Conservation (phyloP, 1,284 basidiomycete genomes). For the Cystobasidiaceae sp. region DNA sequence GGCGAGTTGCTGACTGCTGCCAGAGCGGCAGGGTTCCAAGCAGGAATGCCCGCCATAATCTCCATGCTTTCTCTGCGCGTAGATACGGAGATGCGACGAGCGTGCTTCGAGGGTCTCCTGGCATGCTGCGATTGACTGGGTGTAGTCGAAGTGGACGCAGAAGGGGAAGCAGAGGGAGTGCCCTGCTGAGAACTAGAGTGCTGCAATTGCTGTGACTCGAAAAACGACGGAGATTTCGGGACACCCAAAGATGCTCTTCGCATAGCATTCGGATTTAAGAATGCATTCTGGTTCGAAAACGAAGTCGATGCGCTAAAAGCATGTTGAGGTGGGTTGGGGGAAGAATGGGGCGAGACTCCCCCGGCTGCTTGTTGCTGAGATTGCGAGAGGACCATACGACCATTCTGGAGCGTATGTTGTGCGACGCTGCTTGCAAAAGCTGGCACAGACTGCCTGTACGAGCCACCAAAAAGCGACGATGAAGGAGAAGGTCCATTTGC, state of each 20-base stretch:
- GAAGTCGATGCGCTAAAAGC: slow-evolving; percentile 2
- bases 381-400: slow-evolving; percentile 9
- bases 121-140: slow-evolving; percentile 31
- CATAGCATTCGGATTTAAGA: slow-evolving; percentile 4
- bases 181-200: neutral
- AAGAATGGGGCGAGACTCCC: slow-evolving; percentile 10
- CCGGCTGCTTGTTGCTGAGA: neutral
- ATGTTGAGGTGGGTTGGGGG: slow-evolving; percentile 15
- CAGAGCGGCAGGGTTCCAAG: slow-evolving; percentile 29
- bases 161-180: neutral
- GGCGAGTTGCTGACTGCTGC: neutral
- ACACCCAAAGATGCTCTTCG: slow-evolving; percentile 14
- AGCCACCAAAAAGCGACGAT: too few species aligned
- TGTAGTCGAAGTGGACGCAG: neutral
- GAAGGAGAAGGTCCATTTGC: neutral
- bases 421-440: neutral
- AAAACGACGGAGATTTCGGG: slow-evolving; percentile 6
- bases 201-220: slow-evolving; percentile 6
- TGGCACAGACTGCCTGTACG: slow-evolving; percentile 11
- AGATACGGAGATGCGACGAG: slow-evolving; percentile 37
- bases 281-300: neutral
- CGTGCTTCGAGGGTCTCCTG: slow-evolving; percentile 39
- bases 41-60: slow-evolving; percentile 37
- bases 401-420: slow-evolving; percentile 3
- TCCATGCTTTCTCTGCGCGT: slow-evolving; percentile 43